Base-by-base conservation (phyloP, 1,284 basidiomycete genomes). In the Mycosarcoma maydis region DNA sequence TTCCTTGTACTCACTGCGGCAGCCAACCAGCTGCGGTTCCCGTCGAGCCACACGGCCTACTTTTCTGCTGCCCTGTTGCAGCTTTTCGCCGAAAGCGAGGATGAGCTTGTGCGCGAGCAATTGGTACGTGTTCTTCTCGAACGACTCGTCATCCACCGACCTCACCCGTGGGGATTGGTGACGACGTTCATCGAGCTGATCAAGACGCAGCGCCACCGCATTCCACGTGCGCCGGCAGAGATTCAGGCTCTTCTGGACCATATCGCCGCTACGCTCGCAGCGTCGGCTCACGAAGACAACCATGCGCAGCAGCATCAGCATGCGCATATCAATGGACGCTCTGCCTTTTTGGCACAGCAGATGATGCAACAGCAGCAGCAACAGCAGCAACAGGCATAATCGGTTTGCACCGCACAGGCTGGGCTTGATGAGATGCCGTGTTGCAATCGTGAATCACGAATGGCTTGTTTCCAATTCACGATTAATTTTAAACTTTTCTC, bases 111-210 rank as follows among this genome's bases (percentile, higher is more conserved):
- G 84, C 87, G 90, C 72, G 95, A 98, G 84, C 88, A 95, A 70
- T 89, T 96, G 84, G 90, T 92, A 36, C 90, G 91, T 57, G 92
- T 96, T 26, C 86, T 98, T 24, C 86, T 98, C 72, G 94, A 98
- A 82, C 88, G 95, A 33, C 90, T 97, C 83, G 88, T 98, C 58
- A 93, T 93, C 51, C 89, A 93, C 80, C 89, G 92, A 38, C 95
- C 95, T 49, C 94, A 98, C 78, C 94, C 95, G n/a, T 98, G 94
- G 92, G 95, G 94, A 57, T 88, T 94, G 38, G 84, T 97, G 64
- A 88, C 92, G 73, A 93, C 92, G 2, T 96, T 98, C 84, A 92
- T 94, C 75, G 92, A 96, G 84, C 84, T 95, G 60, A 87, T 94
- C 40, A 73, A 77, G 51, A 70, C 44, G 34, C 69, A 66, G 38